phyloP scores from a whole-genome alignment of 306 rosid genomes.

The Geum urbanum region DNA sequence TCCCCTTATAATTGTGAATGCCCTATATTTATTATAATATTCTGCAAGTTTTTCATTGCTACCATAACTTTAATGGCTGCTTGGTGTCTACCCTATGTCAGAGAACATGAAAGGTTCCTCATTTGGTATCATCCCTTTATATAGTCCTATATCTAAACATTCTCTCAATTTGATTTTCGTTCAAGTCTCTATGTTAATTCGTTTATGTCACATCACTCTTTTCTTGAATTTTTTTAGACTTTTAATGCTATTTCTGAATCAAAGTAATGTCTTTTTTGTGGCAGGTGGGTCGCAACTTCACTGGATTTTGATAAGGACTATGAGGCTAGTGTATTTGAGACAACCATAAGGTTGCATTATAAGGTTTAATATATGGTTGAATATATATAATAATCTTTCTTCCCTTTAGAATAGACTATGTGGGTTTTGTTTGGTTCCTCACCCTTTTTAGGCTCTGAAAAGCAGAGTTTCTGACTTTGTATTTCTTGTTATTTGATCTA shows the following conservation, averaged over 20 bases:
- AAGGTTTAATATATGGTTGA: constrained; percentile 79
- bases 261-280: constrained; percentile 24
- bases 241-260: not conserved
- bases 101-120: not conserved
- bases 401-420: constrained; percentile 15
- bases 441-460: constrained; percentile 14
- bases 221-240: not conserved
- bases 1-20: not conserved
- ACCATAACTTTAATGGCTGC: not conserved
- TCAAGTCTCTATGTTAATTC: not conserved
- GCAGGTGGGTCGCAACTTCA: constrained; percentile 81
- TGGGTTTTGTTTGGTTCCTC: constrained; percentile 6
- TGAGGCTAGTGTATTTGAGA: constrained; percentile 98
- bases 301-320: constrained; percentile 95
- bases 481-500: constrained; percentile 31
- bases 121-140: not conserved
- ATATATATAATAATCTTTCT: constrained; percentile 23
- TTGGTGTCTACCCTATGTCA: not conserved
- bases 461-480: constrained; percentile 12
- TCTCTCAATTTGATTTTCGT: not conserved
- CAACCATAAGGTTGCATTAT: constrained; percentile 97
- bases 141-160: not conserved
- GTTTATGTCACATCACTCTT: not conserved
- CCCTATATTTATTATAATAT: not conserved
- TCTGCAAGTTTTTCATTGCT: not conserved